These are phyloP conservation scores for Silene coronaria DNA, from an alignment of 179 eudicot species.

Conservation along the genomic window DNA sequence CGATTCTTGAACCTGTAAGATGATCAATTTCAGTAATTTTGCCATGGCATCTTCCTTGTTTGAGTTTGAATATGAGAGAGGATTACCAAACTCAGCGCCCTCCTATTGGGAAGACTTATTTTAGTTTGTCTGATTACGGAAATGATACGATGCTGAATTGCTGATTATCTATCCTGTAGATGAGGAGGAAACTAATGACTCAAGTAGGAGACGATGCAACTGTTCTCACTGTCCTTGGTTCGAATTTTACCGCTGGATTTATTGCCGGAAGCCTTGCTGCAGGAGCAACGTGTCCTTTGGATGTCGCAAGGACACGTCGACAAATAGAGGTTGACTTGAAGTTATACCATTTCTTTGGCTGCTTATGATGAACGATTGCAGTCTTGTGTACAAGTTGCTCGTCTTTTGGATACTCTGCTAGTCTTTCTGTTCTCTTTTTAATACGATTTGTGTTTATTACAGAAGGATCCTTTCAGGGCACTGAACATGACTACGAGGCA, in stretches of 20 bases:
- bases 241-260: slow-evolving; percentile 82
- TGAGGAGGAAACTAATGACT: slow-evolving; percentile 49
- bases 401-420: too few species aligned
- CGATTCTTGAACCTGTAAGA: slow-evolving; percentile 87
- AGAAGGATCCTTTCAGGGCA: slow-evolving; percentile 72
- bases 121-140: slow-evolving; percentile 2
- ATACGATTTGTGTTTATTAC: slow-evolving; percentile 12
- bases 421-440: neutral
- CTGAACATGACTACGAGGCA: slow-evolving; percentile 68
- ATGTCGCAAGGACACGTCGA: slow-evolving; percentile 86
- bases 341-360: too few species aligned
- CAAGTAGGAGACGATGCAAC: slow-evolving; percentile 48
- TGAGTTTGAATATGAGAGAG: neutral
- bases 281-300: slow-evolving; percentile 80
- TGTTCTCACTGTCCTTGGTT: slow-evolving; percentile 44
- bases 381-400: too few species aligned
- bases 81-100: neutral
- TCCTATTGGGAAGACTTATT: neutral
- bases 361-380: too few species aligned
- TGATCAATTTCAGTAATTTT: neutral
- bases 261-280: slow-evolving; percentile 89
- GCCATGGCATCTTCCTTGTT: neutral
- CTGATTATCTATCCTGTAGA: slow-evolving; percentile 27
- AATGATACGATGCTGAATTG: slow-evolving; percentile 11
- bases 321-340: slow-evolving; percentile 68